Evolutionary conservation across 2,329 filamentous ascomycete species (phyloP).

Genomic region (Beauveria australis): DNA sequence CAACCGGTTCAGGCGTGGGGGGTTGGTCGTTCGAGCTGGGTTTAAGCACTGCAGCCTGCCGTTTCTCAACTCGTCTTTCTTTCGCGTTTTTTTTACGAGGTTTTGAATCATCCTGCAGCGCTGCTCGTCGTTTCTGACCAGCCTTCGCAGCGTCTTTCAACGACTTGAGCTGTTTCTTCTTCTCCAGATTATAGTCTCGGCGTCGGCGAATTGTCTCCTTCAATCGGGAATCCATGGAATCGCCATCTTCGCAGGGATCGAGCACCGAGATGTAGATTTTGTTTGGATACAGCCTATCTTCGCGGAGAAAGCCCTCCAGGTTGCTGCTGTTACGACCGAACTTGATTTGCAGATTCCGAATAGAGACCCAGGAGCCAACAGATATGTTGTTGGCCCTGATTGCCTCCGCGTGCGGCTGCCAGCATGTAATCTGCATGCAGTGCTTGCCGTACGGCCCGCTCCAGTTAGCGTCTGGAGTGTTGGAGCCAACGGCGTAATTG

Average conservation of each 20-base stretch:
- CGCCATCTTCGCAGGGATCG: slow-evolving; percentile 28
- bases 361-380: slow-evolving; percentile 51
- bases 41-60: slow-evolving; percentile 17
- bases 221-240: slow-evolving; percentile 38
- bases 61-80: slow-evolving; percentile 15
- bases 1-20: neutral
- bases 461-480: slow-evolving; percentile 41
- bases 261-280: slow-evolving; percentile 54
- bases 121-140: slow-evolving; percentile 31
- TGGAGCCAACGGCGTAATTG: slow-evolving; percentile 38
- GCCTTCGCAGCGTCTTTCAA: slow-evolving; percentile 28
- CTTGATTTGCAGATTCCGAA: slow-evolving; percentile 69
- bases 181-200: slow-evolving; percentile 51
- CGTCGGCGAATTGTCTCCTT: slow-evolving; percentile 56
- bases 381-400: slow-evolving; percentile 45
- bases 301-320: slow-evolving; percentile 65
- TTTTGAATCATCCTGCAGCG: slow-evolving; percentile 19
- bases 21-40: slow-evolving; percentile 13
- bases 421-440: slow-evolving; percentile 65
- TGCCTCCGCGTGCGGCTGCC: slow-evolving; percentile 54
- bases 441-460: slow-evolving; percentile 65
- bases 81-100: slow-evolving; percentile 20
- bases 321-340: slow-evolving; percentile 39
- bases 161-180: slow-evolving; percentile 30
- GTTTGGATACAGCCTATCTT: slow-evolving; percentile 38